phyloP scores from a whole-genome alignment of 176 grass and related monocot species.

The Paspalum vaginatum region DNA sequence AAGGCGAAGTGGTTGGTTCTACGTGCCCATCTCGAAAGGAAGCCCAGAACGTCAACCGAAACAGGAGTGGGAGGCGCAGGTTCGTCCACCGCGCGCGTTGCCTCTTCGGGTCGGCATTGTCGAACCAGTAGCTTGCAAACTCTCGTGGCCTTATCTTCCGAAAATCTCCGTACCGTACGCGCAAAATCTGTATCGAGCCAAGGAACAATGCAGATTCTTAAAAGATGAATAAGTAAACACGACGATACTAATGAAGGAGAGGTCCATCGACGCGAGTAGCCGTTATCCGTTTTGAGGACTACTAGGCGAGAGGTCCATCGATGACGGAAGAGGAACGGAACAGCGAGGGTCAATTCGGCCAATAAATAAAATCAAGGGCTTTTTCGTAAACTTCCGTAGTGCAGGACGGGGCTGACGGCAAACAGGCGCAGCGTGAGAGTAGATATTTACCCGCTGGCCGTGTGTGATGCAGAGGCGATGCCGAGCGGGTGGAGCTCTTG shows the following conservation, averaged over 20 bases:
- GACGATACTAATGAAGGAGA: background rate
- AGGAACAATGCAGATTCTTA: background rate
- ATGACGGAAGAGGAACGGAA: background rate
- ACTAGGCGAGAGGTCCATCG: no score
- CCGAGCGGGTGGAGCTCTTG: constrained; percentile 51
- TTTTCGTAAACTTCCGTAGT: background rate
- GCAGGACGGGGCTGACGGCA: background rate
- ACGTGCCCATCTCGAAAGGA: constrained; percentile 37
- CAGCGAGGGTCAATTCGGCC: constrained; percentile 17
- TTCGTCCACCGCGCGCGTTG: constrained; percentile 32
- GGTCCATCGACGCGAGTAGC: background rate
- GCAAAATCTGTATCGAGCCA: background rate
- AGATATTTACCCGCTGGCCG: constrained; percentile 48
- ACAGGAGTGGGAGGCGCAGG: constrained; percentile 32
- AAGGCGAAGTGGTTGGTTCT: constrained; percentile 25
- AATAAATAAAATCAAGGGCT: background rate
- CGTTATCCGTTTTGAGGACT: no score
- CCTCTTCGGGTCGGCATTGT: constrained; percentile 5
- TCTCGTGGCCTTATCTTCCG: constrained; percentile 7
- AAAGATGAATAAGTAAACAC: background rate
- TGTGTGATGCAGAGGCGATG: constrained; percentile 52
- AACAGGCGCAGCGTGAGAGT: background rate
- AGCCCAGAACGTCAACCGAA: constrained; percentile 22
- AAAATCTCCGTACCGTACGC: background rate
- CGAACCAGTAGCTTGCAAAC: constrained; percentile 10